Base-by-base conservation (phyloP, 2,329 filamentous ascomycete species). In the Cladorrhinum sp. region DNA sequence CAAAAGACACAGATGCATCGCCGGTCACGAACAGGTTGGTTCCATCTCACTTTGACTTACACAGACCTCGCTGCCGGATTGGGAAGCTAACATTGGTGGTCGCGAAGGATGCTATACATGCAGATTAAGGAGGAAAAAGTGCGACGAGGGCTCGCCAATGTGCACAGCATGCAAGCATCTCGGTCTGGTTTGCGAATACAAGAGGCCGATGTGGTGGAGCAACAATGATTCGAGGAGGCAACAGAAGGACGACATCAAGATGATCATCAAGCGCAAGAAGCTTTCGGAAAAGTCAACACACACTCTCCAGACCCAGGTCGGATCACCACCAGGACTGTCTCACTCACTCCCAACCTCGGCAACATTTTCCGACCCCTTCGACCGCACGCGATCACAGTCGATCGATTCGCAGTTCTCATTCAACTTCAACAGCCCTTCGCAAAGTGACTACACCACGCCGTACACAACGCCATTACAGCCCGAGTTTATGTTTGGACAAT, bases 211-310 rank as follows among this genome's bases (percentile, higher is more conserved):
- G 78, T 99, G 95, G 95, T 99, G 95, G 95, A 90, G 89, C 77
- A 97, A 95, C 81, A 90, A 90, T 71, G 92, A 96, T 65, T 86
- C 90, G 71, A 84, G 95, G 68, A 86, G 89, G 69, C 79, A 87
- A 59, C 92, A 97, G 75, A 99, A 98, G 79, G 95, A 98, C 73
- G 80, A 88, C 68, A 96, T 99, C 82, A 99, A 99, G 83, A 89
- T 90, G 76, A 91, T 93, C 76, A 98, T 99, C 81, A 97, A 96
- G 85, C 86, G 89, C 73, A 98, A 95, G 73, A 98, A 98, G 84
- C 83, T 96, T 67, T 87, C 88, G 24, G 93, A 97, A 78, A 96
- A 96, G 85, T 81, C 85, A 56, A 82, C 86, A 56, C 77, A 81
- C 69, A 78, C 78, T 50, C 79, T 85, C 59, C 79, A 81, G 65